Conservation (phyloP, 495 filamentous ascomycete genomes). For the Poronia punctata region DNA sequence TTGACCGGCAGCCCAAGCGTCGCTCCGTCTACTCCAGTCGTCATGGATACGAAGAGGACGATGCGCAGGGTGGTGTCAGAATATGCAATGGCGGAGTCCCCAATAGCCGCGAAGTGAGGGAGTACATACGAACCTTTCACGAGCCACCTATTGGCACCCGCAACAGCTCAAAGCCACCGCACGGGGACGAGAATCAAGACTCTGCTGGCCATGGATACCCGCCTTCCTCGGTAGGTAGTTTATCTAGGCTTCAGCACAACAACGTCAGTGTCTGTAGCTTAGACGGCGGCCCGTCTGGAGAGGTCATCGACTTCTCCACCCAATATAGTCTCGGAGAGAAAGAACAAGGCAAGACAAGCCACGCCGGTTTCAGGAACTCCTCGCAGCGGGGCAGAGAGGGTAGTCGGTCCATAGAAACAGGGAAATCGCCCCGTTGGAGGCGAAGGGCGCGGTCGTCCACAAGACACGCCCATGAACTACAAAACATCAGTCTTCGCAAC, state of each 20-base stretch:
- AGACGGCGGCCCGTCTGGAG: slow-evolving; percentile 24
- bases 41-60: slow-evolving; percentile 23
- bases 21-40: slow-evolving; percentile 8
- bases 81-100: slow-evolving; percentile 18
- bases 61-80: slow-evolving; percentile 16
- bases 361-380: slow-evolving; percentile 6
- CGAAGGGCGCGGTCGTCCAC: slow-evolving; percentile 11
- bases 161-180: slow-evolving; percentile 26
- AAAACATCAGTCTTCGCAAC: slow-evolving; percentile 29
- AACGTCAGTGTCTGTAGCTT: slow-evolving; percentile 23
- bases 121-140: slow-evolving; percentile 29
- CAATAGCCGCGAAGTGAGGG: slow-evolving; percentile 28
- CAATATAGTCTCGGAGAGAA: slow-evolving; percentile 14
- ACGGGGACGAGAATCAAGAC: slow-evolving; percentile 3
- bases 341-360: slow-evolving; percentile 9
- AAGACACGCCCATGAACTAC: slow-evolving; percentile 17
- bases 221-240: slow-evolving; percentile 2
- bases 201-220: slow-evolving; percentile 1
- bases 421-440: slow-evolving; percentile 3
- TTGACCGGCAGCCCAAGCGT: slow-evolving; percentile 16
- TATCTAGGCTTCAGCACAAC: slow-evolving; percentile 9
- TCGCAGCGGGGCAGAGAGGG: slow-evolving; percentile 10
- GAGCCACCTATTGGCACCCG: slow-evolving; percentile 31
- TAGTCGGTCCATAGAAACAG: slow-evolving; percentile 4
- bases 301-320: slow-evolving; percentile 22